Evolutionary conservation across 2,329 filamentous ascomycete genomes (phyloP).

Genomic region (Triangularia verruculosa): DNA sequence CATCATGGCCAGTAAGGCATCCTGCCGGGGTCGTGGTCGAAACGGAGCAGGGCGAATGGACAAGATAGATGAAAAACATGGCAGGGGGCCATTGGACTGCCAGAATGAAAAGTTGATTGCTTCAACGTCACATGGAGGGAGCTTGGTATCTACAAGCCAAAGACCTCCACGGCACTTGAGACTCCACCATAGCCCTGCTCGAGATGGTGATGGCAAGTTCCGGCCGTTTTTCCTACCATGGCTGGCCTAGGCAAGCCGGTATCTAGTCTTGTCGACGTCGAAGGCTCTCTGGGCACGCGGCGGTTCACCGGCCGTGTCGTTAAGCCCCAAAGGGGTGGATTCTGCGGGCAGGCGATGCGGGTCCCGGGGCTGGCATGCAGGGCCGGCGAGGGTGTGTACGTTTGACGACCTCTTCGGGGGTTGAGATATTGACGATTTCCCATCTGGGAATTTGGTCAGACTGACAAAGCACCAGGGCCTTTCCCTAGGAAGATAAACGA

Average conservation of each 20-base stretch:
- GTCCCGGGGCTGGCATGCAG: conserved; percentile 12
- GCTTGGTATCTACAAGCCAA: conserved; percentile 19
- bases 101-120: conserved; percentile 29
- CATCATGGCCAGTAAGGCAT: conserved; percentile 4
- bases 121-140: conserved; percentile 27
- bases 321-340: conserved; percentile 13
- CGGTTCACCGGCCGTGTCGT: conserved; percentile 14
- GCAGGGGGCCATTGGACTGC: conserved; percentile 14
- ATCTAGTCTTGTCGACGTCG: neutral
- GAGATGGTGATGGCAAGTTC: conserved; percentile 20
- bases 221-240: conserved; percentile 4
- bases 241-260: neutral
- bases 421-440: conserved; percentile 22
- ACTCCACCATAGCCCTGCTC: conserved; percentile 13
- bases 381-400: neutral
- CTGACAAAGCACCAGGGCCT: conserved; percentile 29
- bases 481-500: conserved; percentile 15
- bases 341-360: conserved; percentile 15
- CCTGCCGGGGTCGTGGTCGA: conserved; percentile 12
- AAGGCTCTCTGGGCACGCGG: neutral
- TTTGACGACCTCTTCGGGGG: conserved; percentile 24
- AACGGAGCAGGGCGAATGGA: conserved; percentile 11
- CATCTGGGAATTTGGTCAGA: conserved; percentile 28
- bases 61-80: conserved; percentile 17
- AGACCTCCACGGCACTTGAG: conserved; percentile 26